Evolutionary conservation across 352 stramenopile genomes (phyloP).

Genomic region (Pythium periplocum): DNA sequence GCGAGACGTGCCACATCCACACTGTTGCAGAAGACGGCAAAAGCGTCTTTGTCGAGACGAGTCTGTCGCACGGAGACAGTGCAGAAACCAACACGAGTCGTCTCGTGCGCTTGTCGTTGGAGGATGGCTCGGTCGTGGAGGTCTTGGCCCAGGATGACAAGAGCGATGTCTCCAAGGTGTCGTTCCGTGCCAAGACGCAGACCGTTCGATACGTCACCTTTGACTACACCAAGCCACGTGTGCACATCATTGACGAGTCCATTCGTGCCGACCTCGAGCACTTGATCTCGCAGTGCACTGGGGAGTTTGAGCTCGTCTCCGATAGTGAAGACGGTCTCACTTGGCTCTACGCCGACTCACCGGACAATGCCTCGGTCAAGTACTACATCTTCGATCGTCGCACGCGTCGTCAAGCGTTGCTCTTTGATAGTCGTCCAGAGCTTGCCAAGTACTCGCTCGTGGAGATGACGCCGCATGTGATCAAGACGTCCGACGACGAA

Average conservation of each 20-base stretch:
- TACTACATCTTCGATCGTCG: conserved; percentile 40
- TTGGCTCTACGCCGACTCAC: conserved; percentile 51
- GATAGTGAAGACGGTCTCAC: conserved; percentile 41
- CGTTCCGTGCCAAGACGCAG: conserved; percentile 22
- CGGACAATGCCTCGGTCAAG: conserved; percentile 50
- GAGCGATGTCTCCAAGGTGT: conserved; percentile 23
- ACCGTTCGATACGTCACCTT: conserved; percentile 24
- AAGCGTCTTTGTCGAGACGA: conserved; percentile 34
- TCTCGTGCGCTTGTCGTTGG: conserved; percentile 31
- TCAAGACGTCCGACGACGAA: conserved; percentile 39
- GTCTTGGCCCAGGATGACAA: conserved; percentile 24
- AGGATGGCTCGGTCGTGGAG: conserved; percentile 22
- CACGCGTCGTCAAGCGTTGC: conserved; percentile 21
- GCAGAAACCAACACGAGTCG: conserved; percentile 27
- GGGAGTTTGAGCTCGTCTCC: conserved; percentile 27
- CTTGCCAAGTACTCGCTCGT: conserved; percentile 31
- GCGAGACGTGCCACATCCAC: conserved; percentile 21
- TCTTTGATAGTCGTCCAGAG: conserved; percentile 33
- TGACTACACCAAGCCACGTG: conserved; percentile 28
- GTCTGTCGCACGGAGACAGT: conserved; percentile 19
- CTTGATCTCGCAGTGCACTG: conserved; percentile 10
- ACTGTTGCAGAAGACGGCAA: conserved; percentile 23
- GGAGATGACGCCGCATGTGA: conserved; percentile 27
- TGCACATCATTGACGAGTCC: conserved; percentile 25
- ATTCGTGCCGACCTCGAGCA: conserved; percentile 26